A percentile compares a stretch with the other conserved stretches of the same genome.
Conservation (phyloP, 176 grass and related monocot species). For the Paspalum notatum region DNA sequence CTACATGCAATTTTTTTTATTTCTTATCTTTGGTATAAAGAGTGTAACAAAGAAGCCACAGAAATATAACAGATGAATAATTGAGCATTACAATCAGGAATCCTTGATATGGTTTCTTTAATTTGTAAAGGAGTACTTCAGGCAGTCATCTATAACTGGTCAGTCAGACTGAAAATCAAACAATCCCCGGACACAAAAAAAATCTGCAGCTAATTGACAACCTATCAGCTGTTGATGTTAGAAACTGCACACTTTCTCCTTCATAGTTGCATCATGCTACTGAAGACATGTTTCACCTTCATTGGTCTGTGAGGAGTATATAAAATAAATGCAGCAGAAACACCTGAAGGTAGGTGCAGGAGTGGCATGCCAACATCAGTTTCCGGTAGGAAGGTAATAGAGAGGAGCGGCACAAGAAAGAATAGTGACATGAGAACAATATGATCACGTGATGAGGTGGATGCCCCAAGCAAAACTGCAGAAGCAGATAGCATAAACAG, state of each 20-base stretch:
- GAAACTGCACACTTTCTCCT: background rate
- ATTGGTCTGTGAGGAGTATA: background rate
- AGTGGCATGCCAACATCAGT: background rate
- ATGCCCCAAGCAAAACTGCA: background rate
- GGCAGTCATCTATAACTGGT: conserved; percentile 13
- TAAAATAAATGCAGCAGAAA: background rate
- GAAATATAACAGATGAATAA: background rate
- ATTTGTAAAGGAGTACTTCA: background rate
- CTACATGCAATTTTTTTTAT: background rate
- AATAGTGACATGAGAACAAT: background rate
- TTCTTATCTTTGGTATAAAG: background rate
- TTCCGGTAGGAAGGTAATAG: background rate
- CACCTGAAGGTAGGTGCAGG: background rate
- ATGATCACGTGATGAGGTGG: conserved; percentile 12
- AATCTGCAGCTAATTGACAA: conserved; percentile 21
- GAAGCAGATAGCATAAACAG: conserved; percentile 20
- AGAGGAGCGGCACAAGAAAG: conserved; percentile 1
- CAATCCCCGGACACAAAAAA: background rate
- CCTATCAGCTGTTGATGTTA: background rate
- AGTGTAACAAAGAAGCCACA: conserved; percentile 5
- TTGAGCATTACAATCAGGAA: background rate
- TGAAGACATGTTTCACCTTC: background rate
- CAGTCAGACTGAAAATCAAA: conserved; percentile 30
- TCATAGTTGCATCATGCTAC: background rate
- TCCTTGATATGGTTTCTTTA: background rate